Base-by-base conservation (phyloP, 106 monocot species). In the Allium cepa region DNA sequence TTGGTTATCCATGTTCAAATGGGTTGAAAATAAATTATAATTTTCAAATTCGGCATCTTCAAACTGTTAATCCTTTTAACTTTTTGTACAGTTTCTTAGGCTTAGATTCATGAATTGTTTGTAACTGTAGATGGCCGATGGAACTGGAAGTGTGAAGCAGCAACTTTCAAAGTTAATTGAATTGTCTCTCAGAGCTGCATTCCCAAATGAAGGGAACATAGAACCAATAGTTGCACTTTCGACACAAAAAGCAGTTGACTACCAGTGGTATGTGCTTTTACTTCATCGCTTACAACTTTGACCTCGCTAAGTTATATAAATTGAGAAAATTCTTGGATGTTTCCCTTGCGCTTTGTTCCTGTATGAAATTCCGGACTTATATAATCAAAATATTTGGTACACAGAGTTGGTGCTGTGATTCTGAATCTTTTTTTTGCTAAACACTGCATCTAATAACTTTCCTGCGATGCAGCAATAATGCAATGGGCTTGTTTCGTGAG, bases 401-500 rank as follows among this genome's bases (percentile, higher is more conserved):
- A 49, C 71, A 55, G 51, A 26, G 7, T 63, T 22, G 66, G 17
- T 76, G 3, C 36, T 36, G 5, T 36, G 3, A 36, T 4, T 36
- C 0, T 5, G 36, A 36, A 53, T 63, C n/a, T 14, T 57, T 10
- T 10, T 12, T 62, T 18, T 60, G 7, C 0, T 73, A 65, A 48
- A 17, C 49, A 9, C 17, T 8, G 48, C 8, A 9, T 17, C 8
- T 53, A 17, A 72, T 27, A 27, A 0, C 22, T 56, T 53, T 59
- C 74, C 47, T 61, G 26, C 71, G 27, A 59, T 87, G 55, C 75
- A 99, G 97, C 68, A 99, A 99, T 71, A 99, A 99, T 81, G 92
- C 97, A 0, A 92, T 99, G 92, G 75, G 89, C 10, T 51, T 99
- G 56, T 99, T 89, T 80, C 80, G 86, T 27, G 87, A 72, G 69